phyloP scores from a whole-genome alignment of 441 rosid species.

The Melastoma candidum region DNA sequence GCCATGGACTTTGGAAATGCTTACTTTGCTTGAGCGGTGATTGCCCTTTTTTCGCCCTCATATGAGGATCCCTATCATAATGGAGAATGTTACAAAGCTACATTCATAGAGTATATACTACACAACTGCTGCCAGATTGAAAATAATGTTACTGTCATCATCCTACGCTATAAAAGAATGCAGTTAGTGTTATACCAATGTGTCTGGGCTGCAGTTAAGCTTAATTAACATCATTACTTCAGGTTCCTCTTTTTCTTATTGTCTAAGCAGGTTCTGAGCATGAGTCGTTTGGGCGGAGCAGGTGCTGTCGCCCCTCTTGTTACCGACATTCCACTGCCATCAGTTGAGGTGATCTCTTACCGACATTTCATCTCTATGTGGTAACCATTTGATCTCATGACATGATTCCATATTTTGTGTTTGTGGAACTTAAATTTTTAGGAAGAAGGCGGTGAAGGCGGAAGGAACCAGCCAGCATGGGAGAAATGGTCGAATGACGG shows the following conservation, averaged over 20 bases:
- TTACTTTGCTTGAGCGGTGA: too few species aligned
- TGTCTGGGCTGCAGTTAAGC: neutral
- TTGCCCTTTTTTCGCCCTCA: too few species aligned
- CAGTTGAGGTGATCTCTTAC: slow-evolving; percentile 64
- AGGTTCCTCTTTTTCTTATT: slow-evolving; percentile 12
- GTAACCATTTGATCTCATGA: neutral
- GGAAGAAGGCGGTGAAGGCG: slow-evolving; percentile 80
- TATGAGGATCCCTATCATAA: too few species aligned
- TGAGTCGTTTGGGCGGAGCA: slow-evolving; percentile 97
- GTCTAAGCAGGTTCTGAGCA: slow-evolving; percentile 78
- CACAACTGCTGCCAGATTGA: neutral
- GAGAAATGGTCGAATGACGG: slow-evolving; percentile 96
- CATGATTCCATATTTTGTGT: neutral
- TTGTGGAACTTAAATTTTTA: slow-evolving; percentile 10
- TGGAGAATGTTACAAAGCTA: too few species aligned
- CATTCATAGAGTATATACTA: too few species aligned
- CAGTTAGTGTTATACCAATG: too few species aligned
- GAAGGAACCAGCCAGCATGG: slow-evolving; percentile 79
- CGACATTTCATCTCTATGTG: neutral
- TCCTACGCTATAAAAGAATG: neutral
- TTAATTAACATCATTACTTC: neutral
- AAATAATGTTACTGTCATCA: neutral
- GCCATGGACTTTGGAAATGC: neutral
- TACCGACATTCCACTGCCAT: slow-evolving; percentile 78
- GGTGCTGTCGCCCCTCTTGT: slow-evolving; percentile 99